Base-by-base conservation (phyloP, 2,329 filamentous ascomycete genomes). In the Microthyrium microscopicum region DNA sequence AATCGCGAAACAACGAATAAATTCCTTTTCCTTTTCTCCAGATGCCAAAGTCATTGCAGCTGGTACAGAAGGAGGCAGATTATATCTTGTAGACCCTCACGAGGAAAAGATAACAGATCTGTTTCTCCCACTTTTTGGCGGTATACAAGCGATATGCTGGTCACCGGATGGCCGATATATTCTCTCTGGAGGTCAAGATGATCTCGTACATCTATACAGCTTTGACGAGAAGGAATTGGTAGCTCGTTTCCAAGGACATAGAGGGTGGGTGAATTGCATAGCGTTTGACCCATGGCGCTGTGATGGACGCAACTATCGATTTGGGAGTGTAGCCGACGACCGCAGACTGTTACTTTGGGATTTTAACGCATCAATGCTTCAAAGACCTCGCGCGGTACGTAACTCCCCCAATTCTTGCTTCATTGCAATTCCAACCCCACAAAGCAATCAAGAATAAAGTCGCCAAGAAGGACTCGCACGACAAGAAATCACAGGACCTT, bases 251-350 rank as follows among this genome's bases (percentile, higher is more conserved):
- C 83, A 91, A 48, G 89, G 89, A 3, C 89, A 98, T 55, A 78
- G 91, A 42, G 93, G 84, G 4, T 98, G 84, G 84, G 85, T 98
- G 1, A 84, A 83, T 3, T 74, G 77, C 12, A 82, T 98, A 25
- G 82, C 83, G 3, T 98, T 95, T 52, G 89, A 98, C 52, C 84
- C 84, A 0, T 98, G 89, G 89, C 71, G 85, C 41, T 98, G 89
- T 49, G 89, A 98, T 49, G 83, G 92, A 50, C 73, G 79, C 45
- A 95, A 83, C 46, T 98, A 98, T 56, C 73, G 89, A 2, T 93
- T 98, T 47, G 89, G 89, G 20, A 93, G 83, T 46, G 87, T 98
- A 1, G 89, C 87, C 11, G 87, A 95, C 51, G 89, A 98, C 52
- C 82, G 85, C 46, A 69, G 84, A 37, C 61, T 98, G 13, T 71